phyloP scores from a whole-genome alignment of 129 eudicot genomes.

The carrot (Daucus carota) region DH1_v3.0 NC_030386.2:2857501-2858000 shows the following conservation, averaged over 20 bases:
- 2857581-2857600: constrained; percentile 92
- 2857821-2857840: background rate
- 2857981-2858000: constrained; percentile 37
- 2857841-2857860: background rate
- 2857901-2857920: constrained; percentile 62
- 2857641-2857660: constrained; percentile 5
- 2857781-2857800: background rate
- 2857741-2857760: background rate
- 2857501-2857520: constrained; percentile 9
- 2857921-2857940: constrained; percentile 64
- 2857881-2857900: constrained; percentile 22
- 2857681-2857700: background rate
- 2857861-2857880: background rate
- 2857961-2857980: constrained; percentile 28
- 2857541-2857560: constrained; percentile 86
- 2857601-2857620: constrained; percentile 93
- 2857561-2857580: constrained; percentile 93
- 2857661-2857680: background rate
- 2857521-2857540: constrained; percentile 8
- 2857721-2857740: background rate
- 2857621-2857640: constrained; percentile 97
- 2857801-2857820: background rate
- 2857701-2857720: background rate
- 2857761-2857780: background rate
- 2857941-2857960: constrained; percentile 22